Evolutionary conservation across 305 asterid species (phyloP).

Genomic region (Fraxinus dipetala): DNA sequence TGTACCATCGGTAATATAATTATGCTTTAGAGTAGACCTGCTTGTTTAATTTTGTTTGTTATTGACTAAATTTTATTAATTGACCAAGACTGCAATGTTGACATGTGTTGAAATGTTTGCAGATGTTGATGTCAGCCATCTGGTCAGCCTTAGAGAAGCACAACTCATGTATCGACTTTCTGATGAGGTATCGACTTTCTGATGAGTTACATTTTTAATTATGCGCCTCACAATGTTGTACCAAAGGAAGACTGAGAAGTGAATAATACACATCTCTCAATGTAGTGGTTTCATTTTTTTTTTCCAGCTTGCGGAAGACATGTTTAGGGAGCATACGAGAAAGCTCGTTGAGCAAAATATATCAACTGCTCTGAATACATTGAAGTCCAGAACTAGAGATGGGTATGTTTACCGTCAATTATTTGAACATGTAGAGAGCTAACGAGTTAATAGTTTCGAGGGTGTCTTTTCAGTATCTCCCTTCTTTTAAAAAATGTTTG

Average conservation of each 20-base stretch:
- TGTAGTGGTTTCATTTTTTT: constrained; percentile 10
- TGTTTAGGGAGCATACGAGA: constrained; percentile 88
- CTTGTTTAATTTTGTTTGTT: constrained; percentile 8
- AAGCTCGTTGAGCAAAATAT: constrained; percentile 75
- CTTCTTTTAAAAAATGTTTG: neutral
- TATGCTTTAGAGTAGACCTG: neutral
- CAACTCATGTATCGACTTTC: constrained; percentile 75
- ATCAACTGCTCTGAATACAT: constrained; percentile 59
- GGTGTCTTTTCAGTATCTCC: neutral
- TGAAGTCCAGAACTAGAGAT: constrained; percentile 76
- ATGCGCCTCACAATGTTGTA: constrained; percentile 3
- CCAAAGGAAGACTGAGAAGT: constrained; percentile 11
- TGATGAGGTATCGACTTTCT: constrained; percentile 70
- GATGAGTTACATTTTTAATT: constrained; percentile 8
- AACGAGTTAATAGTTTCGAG: constrained; percentile 8
- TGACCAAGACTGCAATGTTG: constrained; percentile 19
- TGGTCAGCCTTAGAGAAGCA: constrained; percentile 85
- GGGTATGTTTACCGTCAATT: constrained; percentile 38
- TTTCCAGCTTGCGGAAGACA: constrained; percentile 81
- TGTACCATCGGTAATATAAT: neutral
- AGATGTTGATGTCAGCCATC: constrained; percentile 71
- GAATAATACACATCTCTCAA: constrained; percentile 16
- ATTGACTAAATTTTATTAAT: constrained; percentile 10
- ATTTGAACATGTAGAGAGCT: constrained; percentile 20
- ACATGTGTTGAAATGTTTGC: constrained; percentile 29